Conservation (phyloP, 2,329 filamentous ascomycete species). For the Alternaria solani region DNA sequence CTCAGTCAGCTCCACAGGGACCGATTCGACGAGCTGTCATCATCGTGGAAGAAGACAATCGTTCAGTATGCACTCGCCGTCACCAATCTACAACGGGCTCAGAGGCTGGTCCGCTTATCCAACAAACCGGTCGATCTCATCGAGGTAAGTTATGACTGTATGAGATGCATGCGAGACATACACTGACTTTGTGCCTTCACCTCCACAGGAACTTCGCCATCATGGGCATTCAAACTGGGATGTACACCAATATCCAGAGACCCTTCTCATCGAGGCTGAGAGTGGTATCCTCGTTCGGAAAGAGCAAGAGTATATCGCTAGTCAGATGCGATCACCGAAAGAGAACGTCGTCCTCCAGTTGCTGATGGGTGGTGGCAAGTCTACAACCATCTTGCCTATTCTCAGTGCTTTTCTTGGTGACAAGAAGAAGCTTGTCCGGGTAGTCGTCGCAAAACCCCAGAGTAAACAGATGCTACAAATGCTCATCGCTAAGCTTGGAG, state of each 20-base stretch:
- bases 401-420: slow-evolving; percentile 58
- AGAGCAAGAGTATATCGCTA: slow-evolving; percentile 66
- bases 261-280: slow-evolving; percentile 70
- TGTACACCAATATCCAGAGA: slow-evolving; percentile 63
- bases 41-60: slow-evolving; percentile 32
- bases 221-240: slow-evolving; percentile 66
- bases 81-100: slow-evolving; percentile 41
- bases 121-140: slow-evolving; percentile 30
- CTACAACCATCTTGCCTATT: slow-evolving; percentile 42
- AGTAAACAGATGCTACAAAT: slow-evolving; percentile 68
- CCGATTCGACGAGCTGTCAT: slow-evolving; percentile 22
- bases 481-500: slow-evolving; percentile 63
- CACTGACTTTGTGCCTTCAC: too few relatives aligned
- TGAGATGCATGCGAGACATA: too few relatives aligned
- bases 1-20: slow-evolving; percentile 33
- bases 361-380: slow-evolving; percentile 50
- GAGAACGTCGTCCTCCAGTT: slow-evolving; percentile 44
- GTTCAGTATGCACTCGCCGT: slow-evolving; percentile 39
- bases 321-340: slow-evolving; percentile 59
- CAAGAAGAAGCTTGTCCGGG: slow-evolving; percentile 58
- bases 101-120: slow-evolving; percentile 26
- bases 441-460: slow-evolving; percentile 69
- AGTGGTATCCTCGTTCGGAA: slow-evolving; percentile 67
- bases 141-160: slow-evolving; percentile 26
- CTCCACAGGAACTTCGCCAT: slow-evolving; percentile 49